Percentiles rank a stretch among this genome's conserved stretches.
Conservation (phyloP, 768 basidiomycete species). For the Lentinula detonsa region DNA sequence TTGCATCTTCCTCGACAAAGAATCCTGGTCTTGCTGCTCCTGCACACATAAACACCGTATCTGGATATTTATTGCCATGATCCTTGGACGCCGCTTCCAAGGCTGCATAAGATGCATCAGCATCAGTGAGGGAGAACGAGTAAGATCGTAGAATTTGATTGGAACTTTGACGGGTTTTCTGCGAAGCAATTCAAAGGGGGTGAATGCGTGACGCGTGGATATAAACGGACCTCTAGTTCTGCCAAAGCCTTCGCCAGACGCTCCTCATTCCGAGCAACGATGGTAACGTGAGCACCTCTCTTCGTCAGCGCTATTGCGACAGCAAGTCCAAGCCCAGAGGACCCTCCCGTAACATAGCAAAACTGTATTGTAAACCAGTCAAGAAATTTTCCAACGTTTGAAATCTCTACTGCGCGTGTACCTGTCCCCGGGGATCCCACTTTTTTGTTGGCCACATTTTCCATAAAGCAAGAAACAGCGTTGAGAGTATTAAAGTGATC, state of each 20-base stretch:
- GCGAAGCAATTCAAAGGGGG: background rate
- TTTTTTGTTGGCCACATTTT: conserved; percentile 17
- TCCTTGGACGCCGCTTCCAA: conserved; percentile 38
- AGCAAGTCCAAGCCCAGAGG: conserved; percentile 72
- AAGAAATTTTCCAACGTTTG: background rate
- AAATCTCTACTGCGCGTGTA: conserved; percentile 10
- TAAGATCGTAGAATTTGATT: conserved; percentile 43
- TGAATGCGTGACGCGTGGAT: background rate
- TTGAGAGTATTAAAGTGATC: background rate
- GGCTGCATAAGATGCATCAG: conserved; percentile 37
- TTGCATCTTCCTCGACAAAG: conserved; percentile 45
- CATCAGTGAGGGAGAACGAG: conserved; percentile 44
- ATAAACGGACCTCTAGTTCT: conserved; percentile 53
- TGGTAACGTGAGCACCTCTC: conserved; percentile 77
- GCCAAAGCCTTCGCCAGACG: conserved; percentile 56
- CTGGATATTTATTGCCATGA: conserved; percentile 41
- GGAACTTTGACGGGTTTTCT: conserved; percentile 36
- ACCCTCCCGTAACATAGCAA: conserved; percentile 82
- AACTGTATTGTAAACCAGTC: conserved; percentile 41
- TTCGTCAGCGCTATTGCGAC: conserved; percentile 60
- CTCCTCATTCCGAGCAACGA: conserved; percentile 71
- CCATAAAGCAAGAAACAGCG: background rate
- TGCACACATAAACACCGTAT: conserved; percentile 58
- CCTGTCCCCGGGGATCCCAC: conserved; percentile 49
- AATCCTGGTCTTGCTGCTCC: conserved; percentile 50